Conservation (phyloP, 108 stramenopile species). For the Stephanodiscus triporus region DNA sequence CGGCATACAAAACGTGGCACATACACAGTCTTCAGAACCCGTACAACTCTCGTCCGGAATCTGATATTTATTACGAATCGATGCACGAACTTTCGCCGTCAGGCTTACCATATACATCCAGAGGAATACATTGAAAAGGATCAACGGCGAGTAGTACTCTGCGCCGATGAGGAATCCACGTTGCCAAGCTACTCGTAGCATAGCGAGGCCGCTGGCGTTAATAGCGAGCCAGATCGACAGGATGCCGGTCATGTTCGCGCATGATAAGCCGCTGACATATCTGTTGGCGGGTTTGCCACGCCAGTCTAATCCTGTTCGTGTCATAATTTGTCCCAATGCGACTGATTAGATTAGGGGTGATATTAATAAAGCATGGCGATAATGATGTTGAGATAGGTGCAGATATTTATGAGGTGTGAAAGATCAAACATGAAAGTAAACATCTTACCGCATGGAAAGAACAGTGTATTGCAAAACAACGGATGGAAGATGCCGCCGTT, state of each 20-base stretch:
- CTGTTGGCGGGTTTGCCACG: constrained; percentile 57
- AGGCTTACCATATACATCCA: constrained; percentile 29
- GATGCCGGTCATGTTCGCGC: constrained; percentile 60
- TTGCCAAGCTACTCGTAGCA: constrained; percentile 52
- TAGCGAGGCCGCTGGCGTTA: constrained; percentile 49
- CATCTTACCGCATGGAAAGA: constrained; percentile 74
- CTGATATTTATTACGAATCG: constrained; percentile 63
- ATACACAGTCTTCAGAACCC: constrained; percentile 57
- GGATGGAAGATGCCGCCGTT: constrained; percentile 67
- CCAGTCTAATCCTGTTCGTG: constrained; percentile 70
- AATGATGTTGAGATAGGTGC: constrained; percentile 12
- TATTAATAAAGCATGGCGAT: neutral
- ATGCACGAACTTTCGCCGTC: constrained; percentile 57
- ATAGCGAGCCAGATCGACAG: constrained; percentile 65
- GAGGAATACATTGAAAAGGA: constrained; percentile 59
- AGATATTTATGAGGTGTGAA: neutral
- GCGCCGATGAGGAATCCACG: constrained; percentile 40
- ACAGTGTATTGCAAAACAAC: constrained; percentile 58
- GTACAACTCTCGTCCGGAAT: constrained; percentile 59
- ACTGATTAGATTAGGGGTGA: constrained; percentile 31
- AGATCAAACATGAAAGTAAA: neutral
- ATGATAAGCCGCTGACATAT: constrained; percentile 49
- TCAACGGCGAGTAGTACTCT: constrained; percentile 46
- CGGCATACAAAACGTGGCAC: constrained; percentile 69
- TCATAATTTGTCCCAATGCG: constrained; percentile 77